Evolutionary conservation across 2,329 filamentous ascomycete genomes (phyloP), one percentile per base, ranked within the genome.

Genomic region (Acrodontium crateriforme): DNA sequence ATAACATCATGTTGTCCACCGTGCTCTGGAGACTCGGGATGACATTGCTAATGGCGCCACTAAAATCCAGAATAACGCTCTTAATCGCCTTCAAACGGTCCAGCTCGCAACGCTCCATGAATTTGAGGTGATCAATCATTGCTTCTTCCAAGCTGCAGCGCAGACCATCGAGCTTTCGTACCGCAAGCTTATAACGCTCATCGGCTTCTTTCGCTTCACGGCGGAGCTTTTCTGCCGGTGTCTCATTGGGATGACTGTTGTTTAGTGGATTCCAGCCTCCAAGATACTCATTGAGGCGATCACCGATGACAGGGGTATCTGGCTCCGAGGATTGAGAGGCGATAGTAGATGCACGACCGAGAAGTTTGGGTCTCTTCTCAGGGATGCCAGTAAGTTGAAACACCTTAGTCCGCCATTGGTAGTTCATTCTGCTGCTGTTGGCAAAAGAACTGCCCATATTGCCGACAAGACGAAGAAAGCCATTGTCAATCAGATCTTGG

Each of bases 1-100:
- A 98, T 25, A 98, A 68, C 75, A 98, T 84, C 85, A 98, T 94
- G 52, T 91, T 84, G 60, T 98, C 89, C 14, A 98, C 84, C 0
- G 85, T 84, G 34, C 87, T 87, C 57, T 95, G 89, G 37, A 98
- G 62, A 48, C 81, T 91, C 11, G 89, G 91, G 38, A 98, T 95
- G 45, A 94, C 87, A 48, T 98, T 98, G 65, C 87, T 87, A 54
- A 98, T 81, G 19, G 87, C 84, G 24, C 89, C 89, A 4, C 87
- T 94, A 55, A 98, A 95, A 58, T 98, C 91, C 23, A 98, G 70
- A 37, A 98, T 78, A 28, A 98, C 91, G 14, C 87, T 87, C 66
- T 98, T 95, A 66, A 98, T 89, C 12, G 91, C 89, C 65, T 92
- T 95, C 26, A 98, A 67, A 37, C 91, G 74, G 55, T 98, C 91